phyloP scores from a whole-genome alignment of 148 eudicot genomes.

The Fagopyrum homotropicum region DNA sequence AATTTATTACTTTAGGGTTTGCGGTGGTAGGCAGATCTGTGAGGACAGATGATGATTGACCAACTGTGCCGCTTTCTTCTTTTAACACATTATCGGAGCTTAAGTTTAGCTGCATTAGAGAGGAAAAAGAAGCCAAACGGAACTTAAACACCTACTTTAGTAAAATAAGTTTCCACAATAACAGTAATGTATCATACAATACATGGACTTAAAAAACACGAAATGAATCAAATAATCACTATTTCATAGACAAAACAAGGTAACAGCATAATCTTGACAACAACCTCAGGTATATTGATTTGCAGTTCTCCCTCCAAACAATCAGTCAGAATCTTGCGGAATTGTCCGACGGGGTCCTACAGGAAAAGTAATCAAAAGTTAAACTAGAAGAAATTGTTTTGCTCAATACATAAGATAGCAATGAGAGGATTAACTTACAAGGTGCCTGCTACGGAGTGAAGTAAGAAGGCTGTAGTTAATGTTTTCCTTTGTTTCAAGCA shows the following conservation, averaged over 20 bases:
- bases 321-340: slow-evolving; percentile 41
- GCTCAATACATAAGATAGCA: neutral
- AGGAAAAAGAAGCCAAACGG: neutral
- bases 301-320: slow-evolving; percentile 50
- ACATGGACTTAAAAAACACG: neutral
- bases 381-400: neutral
- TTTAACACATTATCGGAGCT: slow-evolving; percentile 23
- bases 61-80: slow-evolving; percentile 30
- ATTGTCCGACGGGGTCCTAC: slow-evolving; percentile 45
- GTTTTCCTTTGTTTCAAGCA: slow-evolving; percentile 82
- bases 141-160: neutral
- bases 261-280: neutral
- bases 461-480: slow-evolving; percentile 41
- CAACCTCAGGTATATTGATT: slow-evolving; percentile 44
- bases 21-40: slow-evolving; percentile 6
- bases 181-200: neutral
- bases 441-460: slow-evolving; percentile 38
- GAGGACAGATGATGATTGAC: slow-evolving; percentile 26
- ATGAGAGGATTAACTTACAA: slow-evolving; percentile 30
- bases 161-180: neutral
- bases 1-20: neutral
- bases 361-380: neutral
- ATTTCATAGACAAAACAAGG: neutral
- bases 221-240: neutral
- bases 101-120: slow-evolving; percentile 33